Evolutionary conservation across 495 filamentous ascomycete genomes (phyloP).

Genomic region (Annulohypoxylon nitens): DNA sequence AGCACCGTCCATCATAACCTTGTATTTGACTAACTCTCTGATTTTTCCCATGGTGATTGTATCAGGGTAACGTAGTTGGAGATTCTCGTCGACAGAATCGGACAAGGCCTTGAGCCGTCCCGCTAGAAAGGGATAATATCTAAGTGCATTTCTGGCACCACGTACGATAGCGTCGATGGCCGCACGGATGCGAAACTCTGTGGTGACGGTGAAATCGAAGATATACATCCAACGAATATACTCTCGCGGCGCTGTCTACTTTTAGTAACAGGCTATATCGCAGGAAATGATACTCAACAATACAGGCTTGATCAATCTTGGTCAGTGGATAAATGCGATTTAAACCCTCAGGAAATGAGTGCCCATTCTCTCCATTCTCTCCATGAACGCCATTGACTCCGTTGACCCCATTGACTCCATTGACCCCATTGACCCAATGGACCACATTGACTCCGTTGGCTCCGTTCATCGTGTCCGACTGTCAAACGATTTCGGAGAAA

Average conservation of each 20-base stretch:
- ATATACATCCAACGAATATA: constrained; percentile 7
- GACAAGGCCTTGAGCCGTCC: neutral
- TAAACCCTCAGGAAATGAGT: neutral
- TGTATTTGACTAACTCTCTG: neutral
- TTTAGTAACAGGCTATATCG: neutral
- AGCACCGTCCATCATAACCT: neutral
- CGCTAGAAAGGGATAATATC: neutral
- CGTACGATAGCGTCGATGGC: neutral
- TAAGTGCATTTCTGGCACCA: neutral
- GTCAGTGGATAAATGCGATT: neutral
- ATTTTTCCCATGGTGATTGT: neutral
- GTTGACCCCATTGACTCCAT: neutral
- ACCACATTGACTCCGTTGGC: neutral
- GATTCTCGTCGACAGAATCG: neutral
- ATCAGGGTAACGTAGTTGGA: neutral
- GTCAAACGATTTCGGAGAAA: neutral
- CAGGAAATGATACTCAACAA: neutral
- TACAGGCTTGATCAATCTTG: neutral
- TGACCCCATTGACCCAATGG: neutral
- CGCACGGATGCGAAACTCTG: neutral
- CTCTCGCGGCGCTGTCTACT: neutral
- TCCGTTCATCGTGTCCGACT: neutral
- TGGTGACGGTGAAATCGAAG: neutral
- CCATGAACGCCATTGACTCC: neutral
- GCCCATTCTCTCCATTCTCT: too few species aligned